Percentiles rank a stretch among this genome's conserved stretches.
These are phyloP conservation scores for Lepidium didymum DNA, from an alignment of 345 rosid genomes.

Conservation along the genomic window DNA sequence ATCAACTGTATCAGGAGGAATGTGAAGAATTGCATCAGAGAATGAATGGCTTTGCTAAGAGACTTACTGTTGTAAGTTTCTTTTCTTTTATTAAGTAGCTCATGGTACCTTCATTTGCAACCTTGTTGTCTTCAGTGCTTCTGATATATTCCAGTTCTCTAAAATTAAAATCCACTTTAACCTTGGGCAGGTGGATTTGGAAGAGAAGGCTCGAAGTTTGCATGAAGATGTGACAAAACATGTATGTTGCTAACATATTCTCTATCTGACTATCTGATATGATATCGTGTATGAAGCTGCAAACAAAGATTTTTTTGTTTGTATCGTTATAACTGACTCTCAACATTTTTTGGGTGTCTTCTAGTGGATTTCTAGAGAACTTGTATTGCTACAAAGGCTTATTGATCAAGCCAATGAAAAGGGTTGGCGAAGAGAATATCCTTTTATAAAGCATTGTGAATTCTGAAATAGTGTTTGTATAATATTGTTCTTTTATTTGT, in stretches of 20 bases:
- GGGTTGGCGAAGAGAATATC: constrained; percentile 93
- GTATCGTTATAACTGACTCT: constrained; percentile 3
- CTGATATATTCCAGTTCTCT: background rate
- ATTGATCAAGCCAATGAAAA: constrained; percentile 75
- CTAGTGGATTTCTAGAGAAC: constrained; percentile 70
- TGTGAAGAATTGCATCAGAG: constrained; percentile 58
- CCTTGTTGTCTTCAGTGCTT: background rate
- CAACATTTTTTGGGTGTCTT: constrained; percentile 10
- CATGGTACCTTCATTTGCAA: background rate
- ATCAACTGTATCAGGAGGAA: constrained; percentile 59
- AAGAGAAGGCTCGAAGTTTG: constrained; percentile 51
- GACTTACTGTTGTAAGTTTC: constrained; percentile 59
- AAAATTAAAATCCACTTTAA: constrained; percentile 2
- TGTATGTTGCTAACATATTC: constrained; percentile 39
- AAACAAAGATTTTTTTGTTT: background rate
- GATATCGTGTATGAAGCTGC: background rate
- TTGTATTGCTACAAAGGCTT: constrained; percentile 44
- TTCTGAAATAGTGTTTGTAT: background rate
- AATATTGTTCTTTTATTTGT: background rate
- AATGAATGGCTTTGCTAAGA: constrained; percentile 50
- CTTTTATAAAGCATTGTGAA: constrained; percentile 25
- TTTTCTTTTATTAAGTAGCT: background rate
- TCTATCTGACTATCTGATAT: background rate
- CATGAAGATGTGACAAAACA: constrained; percentile 73
- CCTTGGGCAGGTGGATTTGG: constrained; percentile 52